A percentile compares a stretch with the other conserved stretches of the same genome.
These are phyloP conservation scores for Chaetomiaceae sp. DNA, from an alignment of 2,329 filamentous ascomycete species.

Conservation along the genomic window DNA sequence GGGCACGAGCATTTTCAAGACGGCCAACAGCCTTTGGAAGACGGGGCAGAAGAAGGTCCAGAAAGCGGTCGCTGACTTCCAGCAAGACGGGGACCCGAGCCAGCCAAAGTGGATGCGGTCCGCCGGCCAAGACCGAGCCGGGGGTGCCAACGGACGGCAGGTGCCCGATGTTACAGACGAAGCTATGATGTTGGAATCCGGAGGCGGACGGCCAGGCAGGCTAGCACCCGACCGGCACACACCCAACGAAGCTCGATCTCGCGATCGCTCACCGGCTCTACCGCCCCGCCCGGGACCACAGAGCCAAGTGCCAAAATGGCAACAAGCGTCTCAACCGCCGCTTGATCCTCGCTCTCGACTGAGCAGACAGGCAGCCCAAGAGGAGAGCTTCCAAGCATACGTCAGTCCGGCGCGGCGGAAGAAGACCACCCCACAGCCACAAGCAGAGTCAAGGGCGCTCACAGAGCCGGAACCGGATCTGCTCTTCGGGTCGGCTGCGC, in stretches of 20 bases:
- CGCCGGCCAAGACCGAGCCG: constrained; percentile 44
- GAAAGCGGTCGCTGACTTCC: constrained; percentile 84
- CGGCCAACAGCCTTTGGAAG: constrained; percentile 93
- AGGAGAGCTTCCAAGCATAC: constrained; percentile 78
- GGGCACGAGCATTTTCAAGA: constrained; percentile 82
- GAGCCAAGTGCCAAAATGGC: constrained; percentile 54
- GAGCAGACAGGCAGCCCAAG: constrained; percentile 68
- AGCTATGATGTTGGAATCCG: constrained; percentile 73
- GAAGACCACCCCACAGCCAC: constrained; percentile 53
- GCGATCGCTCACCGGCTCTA: constrained; percentile 47
- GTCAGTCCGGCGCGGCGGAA: constrained; percentile 80
- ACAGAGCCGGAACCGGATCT: constrained; percentile 55
- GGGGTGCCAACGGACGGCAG: constrained; percentile 29
- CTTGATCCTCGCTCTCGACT: constrained; percentile 56
- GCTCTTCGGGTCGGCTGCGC: constrained; percentile 49
- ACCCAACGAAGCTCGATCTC: constrained; percentile 30
- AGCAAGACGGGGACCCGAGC: constrained; percentile 64
- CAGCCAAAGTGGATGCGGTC: constrained; percentile 97
- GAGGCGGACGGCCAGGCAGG: constrained; percentile 33
- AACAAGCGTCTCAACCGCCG: constrained; percentile 44
- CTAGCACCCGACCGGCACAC: constrained; percentile 31
- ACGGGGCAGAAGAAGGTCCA: constrained; percentile 88
- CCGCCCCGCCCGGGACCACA: constrained; percentile 40
- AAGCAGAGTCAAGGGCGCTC: constrained; percentile 42
- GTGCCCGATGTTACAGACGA: constrained; percentile 56